Percentiles rank a stretch among this genome's conserved stretches.
phyloP scores from a whole-genome alignment of 805 yeast species.

The Saturnispora serradocipensis region DNA sequence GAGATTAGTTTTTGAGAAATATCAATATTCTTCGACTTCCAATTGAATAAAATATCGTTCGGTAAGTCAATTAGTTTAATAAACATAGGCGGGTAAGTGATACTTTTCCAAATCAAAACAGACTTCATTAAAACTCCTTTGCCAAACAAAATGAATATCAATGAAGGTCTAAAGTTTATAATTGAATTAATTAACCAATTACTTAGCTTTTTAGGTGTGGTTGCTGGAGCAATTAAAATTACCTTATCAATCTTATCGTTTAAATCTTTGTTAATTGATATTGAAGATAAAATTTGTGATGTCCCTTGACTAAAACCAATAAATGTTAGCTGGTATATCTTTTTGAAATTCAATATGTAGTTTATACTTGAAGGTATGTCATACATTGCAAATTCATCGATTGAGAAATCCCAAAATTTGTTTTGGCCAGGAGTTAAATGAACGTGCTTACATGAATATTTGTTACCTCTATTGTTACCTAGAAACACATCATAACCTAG shows the following conservation, averaged over 20 bases:
- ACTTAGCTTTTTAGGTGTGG: slow-evolving; percentile 81
- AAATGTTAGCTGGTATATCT: slow-evolving; percentile 43
- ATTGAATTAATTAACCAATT: slow-evolving; percentile 70
- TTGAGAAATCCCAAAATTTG: slow-evolving; percentile 82
- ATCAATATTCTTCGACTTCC: slow-evolving; percentile 69
- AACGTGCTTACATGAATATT: slow-evolving; percentile 76
- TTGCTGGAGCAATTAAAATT: slow-evolving; percentile 74
- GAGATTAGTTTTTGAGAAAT: slow-evolving; percentile 67
- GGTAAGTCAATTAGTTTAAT: slow-evolving; percentile 63
- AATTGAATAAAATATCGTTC: slow-evolving; percentile 60
- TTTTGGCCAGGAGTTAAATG: slow-evolving; percentile 29
- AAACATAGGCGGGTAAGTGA: slow-evolving; percentile 70
- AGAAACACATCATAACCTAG: slow-evolving; percentile 91
- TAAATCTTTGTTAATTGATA: slow-evolving; percentile 61
- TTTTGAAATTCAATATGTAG: slow-evolving; percentile 53
- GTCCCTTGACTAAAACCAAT: slow-evolving; percentile 95
- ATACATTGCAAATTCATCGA: slow-evolving; percentile 85
- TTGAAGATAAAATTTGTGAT: slow-evolving; percentile 85
- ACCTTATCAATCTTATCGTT: slow-evolving; percentile 44
- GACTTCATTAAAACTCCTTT: slow-evolving; percentile 58
- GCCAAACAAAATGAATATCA: slow-evolving; percentile 70
- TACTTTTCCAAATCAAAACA: slow-evolving; percentile 58
- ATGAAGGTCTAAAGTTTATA: slow-evolving; percentile 66
- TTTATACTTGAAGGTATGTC: slow-evolving; percentile 84
- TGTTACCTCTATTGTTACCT: slow-evolving; percentile 89